Base-by-base conservation (phyloP, 495 filamentous ascomycete species). In the Penicillium desertorum region DNA sequence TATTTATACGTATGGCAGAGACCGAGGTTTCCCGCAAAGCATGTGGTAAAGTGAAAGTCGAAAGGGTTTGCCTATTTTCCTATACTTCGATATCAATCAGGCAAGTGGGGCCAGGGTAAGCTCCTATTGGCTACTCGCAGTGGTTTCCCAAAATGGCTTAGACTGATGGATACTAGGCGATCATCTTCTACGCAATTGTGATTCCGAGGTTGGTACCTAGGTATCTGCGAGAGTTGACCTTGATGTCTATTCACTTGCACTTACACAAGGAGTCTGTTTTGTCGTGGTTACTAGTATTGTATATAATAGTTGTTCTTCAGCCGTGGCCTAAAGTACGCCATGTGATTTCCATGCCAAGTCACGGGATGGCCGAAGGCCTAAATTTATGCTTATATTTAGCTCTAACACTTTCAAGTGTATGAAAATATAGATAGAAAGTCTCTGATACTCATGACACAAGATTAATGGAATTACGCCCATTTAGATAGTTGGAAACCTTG, bases 341-440 rank as follows among this genome's bases (percentile, higher is more conserved):
- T 7, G 5, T 37, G 34, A n/a, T 36, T 16, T 36, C 12, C 14
- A 36, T 36, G 34, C 5, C 34, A 6, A 16, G 14, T 34, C 32
- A 51, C 11, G 20, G 48, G 32, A 7, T 34, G 17, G 32, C 12
- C 48, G 17, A 39, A 41, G 17, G 32, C 12, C 48, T 51, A 51
- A 29, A 51, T 41, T 41, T 51, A 42, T 41, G 49, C 49, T 51
- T 51, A 51, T 51, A 39, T 42, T 52, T 19, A 42, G 49, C 7
- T 48, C 22, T 16, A 22, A n/a, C 12, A 16, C 2, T 27, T 23
- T n/a, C 23, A 14, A 16, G n/a, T 19, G 19, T 22, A 30, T 20
- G 3, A 48, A 3, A 19, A n/a, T 17, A 3, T 8, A 17, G 16
- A 2, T 17, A 1, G 10, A 39, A n/a, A 39, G 36, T n/a, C 4